Evolutionary conservation across 139 green algal genomes (phyloP).

Genomic region (Eudorina sp.): DNA sequence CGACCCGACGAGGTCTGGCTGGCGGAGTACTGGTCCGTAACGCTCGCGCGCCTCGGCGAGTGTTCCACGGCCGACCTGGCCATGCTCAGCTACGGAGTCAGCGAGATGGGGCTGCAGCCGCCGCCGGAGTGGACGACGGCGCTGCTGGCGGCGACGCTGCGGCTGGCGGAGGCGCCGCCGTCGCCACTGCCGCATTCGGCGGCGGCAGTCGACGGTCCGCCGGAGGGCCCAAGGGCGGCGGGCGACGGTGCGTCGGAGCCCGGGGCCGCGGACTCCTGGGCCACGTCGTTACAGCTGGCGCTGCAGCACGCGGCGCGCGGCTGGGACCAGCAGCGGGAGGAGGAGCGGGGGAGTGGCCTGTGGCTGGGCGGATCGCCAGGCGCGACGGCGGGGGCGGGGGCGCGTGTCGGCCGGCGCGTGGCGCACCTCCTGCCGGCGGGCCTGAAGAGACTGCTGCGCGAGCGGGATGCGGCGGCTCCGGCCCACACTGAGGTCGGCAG

Average conservation of each 20-base stretch:
- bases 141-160: not conserved
- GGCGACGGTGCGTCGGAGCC: not conserved
- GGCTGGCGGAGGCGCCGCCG: not conserved
- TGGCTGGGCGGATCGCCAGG: too few species aligned
- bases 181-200: too few species aligned
- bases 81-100: conserved; percentile 9
- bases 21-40: not conserved
- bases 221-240: not conserved
- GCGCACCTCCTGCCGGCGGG: not conserved
- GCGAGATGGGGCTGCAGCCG: not conserved
- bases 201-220: too few species aligned
- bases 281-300: not conserved
- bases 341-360: too few species aligned
- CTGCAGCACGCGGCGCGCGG: too few species aligned
- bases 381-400: not conserved
- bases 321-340: too few species aligned
- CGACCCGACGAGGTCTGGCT: conserved; percentile 8
- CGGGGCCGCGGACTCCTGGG: not conserved
- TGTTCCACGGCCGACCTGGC: conserved; percentile 15
- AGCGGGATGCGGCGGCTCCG: too few species aligned
- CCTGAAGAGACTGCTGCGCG: not conserved
- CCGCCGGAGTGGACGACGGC: not conserved
- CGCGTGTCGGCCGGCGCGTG: not conserved
- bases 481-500: too few species aligned
- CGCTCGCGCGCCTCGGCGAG: not conserved